Base-by-base conservation (phyloP, 2,329 filamentous ascomycete genomes). In the Ophiobolus disseminans region DNA sequence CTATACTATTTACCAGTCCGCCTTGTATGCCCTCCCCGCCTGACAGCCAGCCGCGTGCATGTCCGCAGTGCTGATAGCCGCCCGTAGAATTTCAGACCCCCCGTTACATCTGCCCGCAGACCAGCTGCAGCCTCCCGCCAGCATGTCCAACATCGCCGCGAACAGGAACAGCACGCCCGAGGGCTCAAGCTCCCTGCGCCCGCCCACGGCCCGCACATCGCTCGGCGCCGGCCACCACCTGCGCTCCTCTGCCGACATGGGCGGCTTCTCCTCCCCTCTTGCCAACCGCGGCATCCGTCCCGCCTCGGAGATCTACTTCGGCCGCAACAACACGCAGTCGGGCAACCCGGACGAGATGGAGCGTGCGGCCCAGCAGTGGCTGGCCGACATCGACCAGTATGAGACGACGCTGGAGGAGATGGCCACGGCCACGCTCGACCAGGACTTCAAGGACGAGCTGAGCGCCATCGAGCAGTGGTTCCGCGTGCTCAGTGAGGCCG, bases 391-490 rank as follows among this genome's bases (percentile, higher is more conserved):
- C 62, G 94, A 99, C 72, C 93, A 97, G 74, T 97, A 97, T 68
- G 94, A 99, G 80, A 96, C 87, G n/a, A 99, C 94, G 1, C 77
- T 99, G 67, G 94, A 97, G 75, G 94, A 99, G 73, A 99, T 99
- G 94, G 94, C 94, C 34, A 92, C 93, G 23, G 94, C 94, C 21
- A 97, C 94, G n/a, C 80, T 97, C 45, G 94, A 99, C 72, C 94
- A 99, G 78, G 94, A 99, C 72, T 99, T 99, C 81, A 99, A 99
- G 79, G 94, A 97, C 75, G 94, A 99, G 76, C 84, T 99, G 53
- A 97, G 91, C 72, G 94, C 94, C 62, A 99, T 99, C 69, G 94
- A 99, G 78, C 94, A 99, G 80, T 99, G 94, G 94, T 99, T 99
- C 76, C 88, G 92, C 55, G 94, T 99, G 44, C 80, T 99, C 58